A percentile compares a stretch with the other conserved stretches of the same genome.
phyloP scores from a whole-genome alignment of 176 grass and related monocot species.

The Raddia distichophylla region DNA sequence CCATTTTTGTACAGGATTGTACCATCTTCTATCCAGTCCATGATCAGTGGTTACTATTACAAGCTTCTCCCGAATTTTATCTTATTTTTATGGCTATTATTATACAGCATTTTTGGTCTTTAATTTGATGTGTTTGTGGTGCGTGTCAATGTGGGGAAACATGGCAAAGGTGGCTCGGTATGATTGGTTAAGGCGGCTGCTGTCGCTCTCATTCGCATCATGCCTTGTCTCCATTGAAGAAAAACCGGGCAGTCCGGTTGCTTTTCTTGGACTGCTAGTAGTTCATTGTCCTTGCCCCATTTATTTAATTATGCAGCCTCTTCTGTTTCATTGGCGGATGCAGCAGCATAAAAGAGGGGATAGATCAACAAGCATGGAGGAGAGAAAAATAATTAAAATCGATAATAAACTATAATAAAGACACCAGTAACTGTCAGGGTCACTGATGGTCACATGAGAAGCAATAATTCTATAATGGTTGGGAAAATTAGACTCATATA shows the following conservation, averaged over 20 bases:
- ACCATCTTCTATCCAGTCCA: slow-evolving; percentile 25
- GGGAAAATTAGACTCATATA: background rate
- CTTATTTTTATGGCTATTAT: background rate
- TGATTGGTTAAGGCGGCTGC: slow-evolving; percentile 39
- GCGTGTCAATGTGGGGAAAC: slow-evolving; percentile 40
- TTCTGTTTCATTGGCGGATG: slow-evolving; percentile 29
- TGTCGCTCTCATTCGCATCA: slow-evolving; percentile 48
- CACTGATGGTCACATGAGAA: slow-evolving; percentile 40
- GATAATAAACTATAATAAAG: slow-evolving; percentile 18
- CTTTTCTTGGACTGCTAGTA: slow-evolving; percentile 50
- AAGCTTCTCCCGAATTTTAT: slow-evolving; percentile 12
- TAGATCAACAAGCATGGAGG: slow-evolving; percentile 5
- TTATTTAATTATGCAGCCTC: slow-evolving; percentile 5
- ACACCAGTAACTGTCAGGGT: slow-evolving; percentile 51
- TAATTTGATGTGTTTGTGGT: slow-evolving; percentile 4
- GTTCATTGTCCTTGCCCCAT: slow-evolving; percentile 12
- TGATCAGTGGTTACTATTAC: slow-evolving; percentile 30
- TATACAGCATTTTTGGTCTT: slow-evolving; percentile 2
- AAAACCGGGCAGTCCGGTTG: slow-evolving; percentile 48
- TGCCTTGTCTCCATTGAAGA: slow-evolving; percentile 46
- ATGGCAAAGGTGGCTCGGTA: slow-evolving; percentile 31
- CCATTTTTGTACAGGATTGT: slow-evolving; percentile 59
- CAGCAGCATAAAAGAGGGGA: background rate
- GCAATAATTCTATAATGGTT: slow-evolving; percentile 35
- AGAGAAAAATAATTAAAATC: background rate